Percentiles rank a stretch among this genome's conserved stretches.
These are phyloP conservation scores for Benincasa hispida DNA, from an alignment of 306 rosid genomes.

Conservation along the genomic window DNA sequence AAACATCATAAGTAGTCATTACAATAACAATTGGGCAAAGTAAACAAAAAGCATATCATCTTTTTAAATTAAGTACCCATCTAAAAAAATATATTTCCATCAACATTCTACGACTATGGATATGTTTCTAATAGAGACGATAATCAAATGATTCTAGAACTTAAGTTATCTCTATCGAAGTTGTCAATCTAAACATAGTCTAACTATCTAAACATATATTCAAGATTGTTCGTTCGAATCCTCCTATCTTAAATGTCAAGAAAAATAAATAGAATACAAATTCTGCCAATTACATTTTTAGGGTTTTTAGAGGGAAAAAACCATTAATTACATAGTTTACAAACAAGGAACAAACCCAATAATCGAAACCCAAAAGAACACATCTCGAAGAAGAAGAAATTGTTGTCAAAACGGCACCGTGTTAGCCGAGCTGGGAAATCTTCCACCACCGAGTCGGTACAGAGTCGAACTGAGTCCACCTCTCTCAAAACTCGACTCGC, in stretches of 20 bases:
- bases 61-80: neutral
- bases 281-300: neutral
- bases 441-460: neutral
- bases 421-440: neutral
- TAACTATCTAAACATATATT: no score
- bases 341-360: neutral
- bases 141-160: no score
- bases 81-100: neutral
- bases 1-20: neutral
- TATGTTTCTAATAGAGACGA: neutral
- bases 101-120: no score
- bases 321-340: slow-evolving; percentile 2
- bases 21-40: neutral
- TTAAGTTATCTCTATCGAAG: no score
- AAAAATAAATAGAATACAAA: neutral
- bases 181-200: no score
- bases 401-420: neutral
- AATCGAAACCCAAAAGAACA: neutral
- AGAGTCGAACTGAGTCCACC: neutral
- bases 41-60: neutral
- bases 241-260: no score
- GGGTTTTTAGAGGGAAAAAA: neutral
- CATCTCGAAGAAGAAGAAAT: neutral
- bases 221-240: no score
- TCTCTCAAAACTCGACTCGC: slow-evolving; percentile 8